Conservation (phyloP, 306 rosid genomes). For the Echinosophora koreensis region DNA sequence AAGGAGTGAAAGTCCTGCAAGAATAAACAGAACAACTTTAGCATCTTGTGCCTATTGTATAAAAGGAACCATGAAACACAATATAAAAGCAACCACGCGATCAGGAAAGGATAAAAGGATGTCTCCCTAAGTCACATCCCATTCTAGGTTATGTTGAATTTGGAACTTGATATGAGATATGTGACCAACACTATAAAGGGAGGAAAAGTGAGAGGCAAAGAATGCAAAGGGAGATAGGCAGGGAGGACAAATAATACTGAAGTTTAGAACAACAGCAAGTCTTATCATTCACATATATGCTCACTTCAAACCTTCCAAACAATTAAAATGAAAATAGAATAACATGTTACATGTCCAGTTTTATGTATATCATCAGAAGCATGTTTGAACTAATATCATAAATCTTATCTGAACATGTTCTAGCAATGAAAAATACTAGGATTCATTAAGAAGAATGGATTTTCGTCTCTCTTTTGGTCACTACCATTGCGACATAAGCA, state of each 20-base stretch:
- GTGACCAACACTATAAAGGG: neutral
- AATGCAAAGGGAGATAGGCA: too few species aligned
- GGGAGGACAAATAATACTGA: too few species aligned
- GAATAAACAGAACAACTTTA: conserved; percentile 42
- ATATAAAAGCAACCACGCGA: neutral
- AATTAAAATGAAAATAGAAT: conserved; percentile 5
- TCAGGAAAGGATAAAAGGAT: conserved; percentile 28
- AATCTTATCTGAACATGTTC: conserved; percentile 19
- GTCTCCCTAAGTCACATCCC: conserved; percentile 12
- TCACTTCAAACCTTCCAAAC: conserved; percentile 22
- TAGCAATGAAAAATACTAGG: conserved; percentile 2
- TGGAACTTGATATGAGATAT: neutral
- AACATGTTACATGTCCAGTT: neutral
- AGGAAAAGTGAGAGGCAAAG: neutral
- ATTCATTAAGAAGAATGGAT: neutral
- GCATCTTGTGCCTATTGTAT: neutral
- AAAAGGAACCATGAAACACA: conserved; percentile 15
- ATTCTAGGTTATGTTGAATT: conserved; percentile 27
- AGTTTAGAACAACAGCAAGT: neutral
- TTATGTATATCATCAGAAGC: conserved; percentile 7
- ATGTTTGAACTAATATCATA: neutral
- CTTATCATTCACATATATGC: neutral
- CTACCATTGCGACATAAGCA: neutral
- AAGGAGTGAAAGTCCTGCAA: conserved; percentile 90
- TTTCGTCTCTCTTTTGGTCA: conserved; percentile 11